Percentiles rank a stretch among this genome's conserved stretches.
phyloP scores from a whole-genome alignment of 75 land plant genomes.

The Pseudotsuga menziesii region DNA sequence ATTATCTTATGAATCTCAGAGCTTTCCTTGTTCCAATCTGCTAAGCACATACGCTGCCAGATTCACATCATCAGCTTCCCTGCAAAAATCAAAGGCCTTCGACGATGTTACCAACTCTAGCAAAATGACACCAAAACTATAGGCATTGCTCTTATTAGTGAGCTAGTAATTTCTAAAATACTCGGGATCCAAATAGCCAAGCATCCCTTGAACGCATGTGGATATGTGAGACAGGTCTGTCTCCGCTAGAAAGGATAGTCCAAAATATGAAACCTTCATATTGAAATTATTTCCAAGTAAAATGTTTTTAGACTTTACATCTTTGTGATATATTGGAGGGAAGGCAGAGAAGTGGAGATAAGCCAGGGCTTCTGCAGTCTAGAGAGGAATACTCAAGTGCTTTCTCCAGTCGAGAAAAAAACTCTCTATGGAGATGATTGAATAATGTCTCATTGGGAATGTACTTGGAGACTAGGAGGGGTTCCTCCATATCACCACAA shows the following conservation, averaged over 20 bases:
- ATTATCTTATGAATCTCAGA: no score
- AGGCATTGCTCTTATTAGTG: slow-evolving; percentile 37
- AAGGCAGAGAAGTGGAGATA: slow-evolving; percentile 55
- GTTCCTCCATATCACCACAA: slow-evolving; percentile 60
- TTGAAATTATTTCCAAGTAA: slow-evolving; percentile 40
- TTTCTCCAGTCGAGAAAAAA: slow-evolving; percentile 28
- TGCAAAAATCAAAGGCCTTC: slow-evolving; percentile 13
- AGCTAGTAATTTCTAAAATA: slow-evolving; percentile 28
- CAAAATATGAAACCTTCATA: slow-evolving; percentile 33
- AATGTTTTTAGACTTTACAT: slow-evolving; percentile 69
- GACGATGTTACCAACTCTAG: slow-evolving; percentile 27
- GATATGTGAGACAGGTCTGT: slow-evolving; percentile 29
- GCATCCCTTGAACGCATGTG: slow-evolving; percentile 39
- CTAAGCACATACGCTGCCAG: slow-evolving; percentile 9
- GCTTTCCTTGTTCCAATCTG: background rate
- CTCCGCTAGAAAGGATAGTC: slow-evolving; percentile 22
- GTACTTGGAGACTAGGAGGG: slow-evolving; percentile 61
- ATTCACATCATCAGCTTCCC: slow-evolving; percentile 11
- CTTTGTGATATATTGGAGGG: slow-evolving; percentile 60
- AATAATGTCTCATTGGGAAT: slow-evolving; percentile 55
- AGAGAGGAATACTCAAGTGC: slow-evolving; percentile 36
- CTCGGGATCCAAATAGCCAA: slow-evolving; percentile 42
- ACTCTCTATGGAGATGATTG: slow-evolving; percentile 35
- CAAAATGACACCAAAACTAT: slow-evolving; percentile 43
- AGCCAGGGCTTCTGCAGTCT: slow-evolving; percentile 54